Evolutionary conservation across 352 stramenopile species (phyloP).

Genomic region (Pythium guiyangense): DNA sequence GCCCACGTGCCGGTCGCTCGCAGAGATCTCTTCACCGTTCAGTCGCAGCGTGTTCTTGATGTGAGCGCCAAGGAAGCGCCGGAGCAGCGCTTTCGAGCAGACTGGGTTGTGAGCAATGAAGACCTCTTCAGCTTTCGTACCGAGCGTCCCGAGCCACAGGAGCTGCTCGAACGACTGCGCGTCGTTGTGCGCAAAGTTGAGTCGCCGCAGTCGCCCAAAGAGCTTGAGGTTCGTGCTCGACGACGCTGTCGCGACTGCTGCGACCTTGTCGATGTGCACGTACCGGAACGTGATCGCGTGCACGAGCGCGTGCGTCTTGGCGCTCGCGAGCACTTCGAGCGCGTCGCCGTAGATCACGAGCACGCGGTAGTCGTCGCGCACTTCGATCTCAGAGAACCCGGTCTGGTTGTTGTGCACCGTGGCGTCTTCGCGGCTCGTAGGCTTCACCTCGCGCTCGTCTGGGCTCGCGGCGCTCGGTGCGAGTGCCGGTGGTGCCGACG

Average conservation of each 20-base stretch:
- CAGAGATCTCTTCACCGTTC: slow-evolving; percentile 60
- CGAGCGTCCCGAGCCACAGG: slow-evolving; percentile 43
- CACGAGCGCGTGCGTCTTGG: slow-evolving; percentile 44
- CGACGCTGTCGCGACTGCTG: slow-evolving; percentile 21
- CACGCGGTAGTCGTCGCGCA: slow-evolving; percentile 61
- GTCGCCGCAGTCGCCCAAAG: slow-evolving; percentile 44
- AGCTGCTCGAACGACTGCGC: slow-evolving; percentile 59
- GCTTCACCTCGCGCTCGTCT: slow-evolving; percentile 33
- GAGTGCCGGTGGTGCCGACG: neutral
- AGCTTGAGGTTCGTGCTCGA: slow-evolving; percentile 49
- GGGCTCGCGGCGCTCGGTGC: neutral
- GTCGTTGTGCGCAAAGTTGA: slow-evolving; percentile 72
- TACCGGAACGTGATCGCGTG: slow-evolving; percentile 69
- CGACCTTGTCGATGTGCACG: slow-evolving; percentile 40
- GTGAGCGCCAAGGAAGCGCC: slow-evolving; percentile 39
- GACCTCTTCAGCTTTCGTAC: slow-evolving; percentile 64
- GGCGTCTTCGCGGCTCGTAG: slow-evolving; percentile 41
- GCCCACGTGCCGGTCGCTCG: slow-evolving; percentile 35
- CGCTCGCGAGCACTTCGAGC: slow-evolving; percentile 52
- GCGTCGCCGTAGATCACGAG: slow-evolving; percentile 66
- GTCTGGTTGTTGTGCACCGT: slow-evolving; percentile 43
- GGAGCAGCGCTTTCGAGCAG: slow-evolving; percentile 47
- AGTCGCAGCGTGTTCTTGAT: slow-evolving; percentile 58
- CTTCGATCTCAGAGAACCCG: slow-evolving; percentile 69
- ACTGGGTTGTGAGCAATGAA: slow-evolving; percentile 63